Base-by-base conservation (phyloP, 768 basidiomycete species). In the Paxillus ammoniavirescens region DNA sequence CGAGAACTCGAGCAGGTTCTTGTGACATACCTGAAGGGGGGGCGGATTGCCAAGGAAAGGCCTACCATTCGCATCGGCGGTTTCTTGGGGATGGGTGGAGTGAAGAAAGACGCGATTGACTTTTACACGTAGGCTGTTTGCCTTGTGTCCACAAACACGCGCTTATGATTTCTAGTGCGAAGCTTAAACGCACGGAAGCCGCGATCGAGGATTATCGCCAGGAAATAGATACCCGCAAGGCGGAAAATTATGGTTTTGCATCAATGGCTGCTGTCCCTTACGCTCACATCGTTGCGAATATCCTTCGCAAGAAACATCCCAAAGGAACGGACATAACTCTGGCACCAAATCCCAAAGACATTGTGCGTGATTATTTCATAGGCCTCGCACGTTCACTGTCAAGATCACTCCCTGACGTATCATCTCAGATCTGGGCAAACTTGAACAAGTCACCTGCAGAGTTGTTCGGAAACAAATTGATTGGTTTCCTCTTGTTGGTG, bases 161-260 rank as follows among this genome's bases (percentile, higher is more conserved):
- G 45, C 50, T 62, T 42, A 65, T 41, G 2, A 33, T 37, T 55
- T 50, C 36, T 51, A 78, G 76, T 42, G 71, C 70, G 13, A 81
- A 75, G 55, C 69, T 82, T 18, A 66, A 63, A 62, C 82, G 84
- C 15, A 87, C 91, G 1, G 91, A 95, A 65, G 76, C 75, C 23
- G 82, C 85, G 0, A 86, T 91, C 26, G 84, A 90, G 55, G 80
- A 84, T 49, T 84, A 86, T 59, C 86, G 95, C 8, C 73, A 73
- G 21, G 80, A 87, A 59, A 89, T 87, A 52, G 86, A 84, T 65
- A 78, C 75, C 36, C 86, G 80, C 59, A 92, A 83, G 72, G 81
- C 93, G 4, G 93, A 95, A 73, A 91, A 82, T 63, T 94, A 93
- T 71, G 93, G 93, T 2, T 95, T 96, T 67, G 93, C 92, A 0